Percentiles rank a stretch among this genome's conserved stretches.
These are phyloP conservation scores for Ceratocystis eucalypticola DNA, from an alignment of 2,329 filamentous ascomycete species.

Conservation along the genomic window DNA sequence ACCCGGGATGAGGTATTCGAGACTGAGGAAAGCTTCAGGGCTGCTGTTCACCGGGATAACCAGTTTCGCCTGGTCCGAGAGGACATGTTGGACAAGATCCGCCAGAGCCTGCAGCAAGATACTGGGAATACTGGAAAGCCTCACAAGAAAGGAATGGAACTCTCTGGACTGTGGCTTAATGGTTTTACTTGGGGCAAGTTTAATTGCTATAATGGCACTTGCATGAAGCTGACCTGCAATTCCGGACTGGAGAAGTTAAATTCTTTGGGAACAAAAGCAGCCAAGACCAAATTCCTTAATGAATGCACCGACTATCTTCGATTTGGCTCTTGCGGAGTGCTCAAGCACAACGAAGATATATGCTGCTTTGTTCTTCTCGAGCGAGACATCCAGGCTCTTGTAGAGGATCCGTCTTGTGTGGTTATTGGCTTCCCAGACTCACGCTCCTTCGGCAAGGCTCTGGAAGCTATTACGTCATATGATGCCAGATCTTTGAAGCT, in stretches of 20 bases:
- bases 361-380: slow-evolving; percentile 48
- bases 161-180: slow-evolving; percentile 30
- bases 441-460: no score
- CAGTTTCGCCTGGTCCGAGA: slow-evolving; percentile 59
- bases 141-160: slow-evolving; percentile 27
- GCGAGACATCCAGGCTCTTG: slow-evolving; percentile 36
- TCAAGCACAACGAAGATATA: slow-evolving; percentile 39
- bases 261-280: slow-evolving; percentile 21
- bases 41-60: slow-evolving; percentile 47
- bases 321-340: slow-evolving; percentile 47
- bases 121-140: slow-evolving; percentile 27
- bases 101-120: slow-evolving; percentile 37
- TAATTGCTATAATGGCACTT: slow-evolving; percentile 11
- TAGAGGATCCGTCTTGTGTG: slow-evolving; percentile 27
- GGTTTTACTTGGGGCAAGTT: slow-evolving; percentile 28
- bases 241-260: slow-evolving; percentile 35
- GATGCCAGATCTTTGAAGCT: no score
- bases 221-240: slow-evolving; percentile 26
- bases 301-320: slow-evolving; percentile 39
- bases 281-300: slow-evolving; percentile 34
- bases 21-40: slow-evolving; percentile 26
- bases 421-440: no score
- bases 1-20: slow-evolving; percentile 37
- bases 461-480: no score
- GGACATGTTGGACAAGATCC: slow-evolving; percentile 54